Percentiles rank a stretch among this genome's conserved stretches.
These are phyloP conservation scores for Rhodotorula kratochvilovae DNA, from an alignment of 768 basidiomycete genomes.

Conservation along the genomic window DNA sequence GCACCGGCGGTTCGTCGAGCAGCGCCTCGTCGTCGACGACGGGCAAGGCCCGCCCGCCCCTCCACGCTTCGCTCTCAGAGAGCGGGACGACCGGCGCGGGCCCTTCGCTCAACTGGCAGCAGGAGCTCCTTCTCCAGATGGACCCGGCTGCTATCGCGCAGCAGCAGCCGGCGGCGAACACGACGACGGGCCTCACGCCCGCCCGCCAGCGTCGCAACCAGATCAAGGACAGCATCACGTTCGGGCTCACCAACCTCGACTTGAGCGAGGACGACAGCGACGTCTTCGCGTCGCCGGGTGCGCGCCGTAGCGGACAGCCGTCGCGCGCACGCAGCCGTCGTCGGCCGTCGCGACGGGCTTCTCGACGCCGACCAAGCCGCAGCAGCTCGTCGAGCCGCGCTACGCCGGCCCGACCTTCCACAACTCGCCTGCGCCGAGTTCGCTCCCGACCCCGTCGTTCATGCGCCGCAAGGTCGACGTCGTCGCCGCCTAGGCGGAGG, in stretches of 20 bases:
- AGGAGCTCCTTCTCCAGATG: constrained; percentile 23
- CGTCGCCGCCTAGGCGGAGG: background rate
- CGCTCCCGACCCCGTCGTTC: constrained; percentile 26
- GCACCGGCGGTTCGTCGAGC: background rate
- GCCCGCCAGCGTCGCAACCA: constrained; percentile 26
- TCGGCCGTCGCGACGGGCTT: background rate
- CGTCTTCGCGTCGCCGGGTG: background rate
- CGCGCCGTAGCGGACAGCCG: background rate
- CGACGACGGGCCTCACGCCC: constrained; percentile 4
- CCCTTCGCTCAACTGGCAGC: constrained; percentile 34
- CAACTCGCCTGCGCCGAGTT: constrained; percentile 34
- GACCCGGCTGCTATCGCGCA: background rate
- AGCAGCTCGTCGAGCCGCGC: constrained; percentile 7
- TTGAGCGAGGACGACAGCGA: background rate
- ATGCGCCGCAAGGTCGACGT: constrained; percentile 14
- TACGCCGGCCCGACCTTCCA: constrained; percentile 38
- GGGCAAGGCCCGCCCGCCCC: constrained; percentile 6
- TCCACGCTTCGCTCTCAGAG: constrained; percentile 14
- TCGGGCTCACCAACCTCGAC: constrained; percentile 22
- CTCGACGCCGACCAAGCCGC: constrained; percentile 9
- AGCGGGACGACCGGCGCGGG: background rate
- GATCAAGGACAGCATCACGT: constrained; percentile 25
- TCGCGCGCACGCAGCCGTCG: background rate
- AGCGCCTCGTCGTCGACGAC: background rate
- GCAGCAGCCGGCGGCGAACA: background rate